Conservation (phyloP, 106 monocot genomes). For the Dendrobium catenatum region DNA sequence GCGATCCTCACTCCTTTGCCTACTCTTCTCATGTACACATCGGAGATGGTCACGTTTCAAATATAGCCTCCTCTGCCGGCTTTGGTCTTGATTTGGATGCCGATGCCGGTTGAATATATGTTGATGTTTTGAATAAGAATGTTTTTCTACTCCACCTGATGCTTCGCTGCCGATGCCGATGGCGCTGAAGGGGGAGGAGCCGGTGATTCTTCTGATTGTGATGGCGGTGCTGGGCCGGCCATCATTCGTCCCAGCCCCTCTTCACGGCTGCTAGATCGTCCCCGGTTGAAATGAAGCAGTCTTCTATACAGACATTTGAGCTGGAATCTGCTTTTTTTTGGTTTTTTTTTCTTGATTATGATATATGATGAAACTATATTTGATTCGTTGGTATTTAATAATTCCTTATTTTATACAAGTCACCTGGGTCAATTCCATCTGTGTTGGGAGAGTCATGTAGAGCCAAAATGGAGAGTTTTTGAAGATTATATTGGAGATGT, state of each 20-base stretch:
- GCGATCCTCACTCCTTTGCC: slow-evolving; percentile 45
- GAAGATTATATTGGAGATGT: too few relatives aligned
- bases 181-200: slow-evolving; percentile 40
- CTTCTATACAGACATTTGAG: slow-evolving; percentile 62
- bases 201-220: slow-evolving; percentile 41
- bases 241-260: slow-evolving; percentile 76
- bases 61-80: slow-evolving; percentile 56
- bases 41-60: slow-evolving; percentile 35
- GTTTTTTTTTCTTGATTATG: background rate
- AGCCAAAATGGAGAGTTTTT: too few relatives aligned
- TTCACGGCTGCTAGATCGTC: slow-evolving; percentile 55
- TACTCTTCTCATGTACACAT: slow-evolving; percentile 42
- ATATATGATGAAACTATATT: too few relatives aligned
- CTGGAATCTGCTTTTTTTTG: slow-evolving; percentile 39
- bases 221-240: slow-evolving; percentile 42
- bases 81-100: slow-evolving; percentile 71
- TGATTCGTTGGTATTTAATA: too few relatives aligned
- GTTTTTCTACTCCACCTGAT: slow-evolving; percentile 44
- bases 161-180: slow-evolving; percentile 53
- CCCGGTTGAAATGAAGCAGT: slow-evolving; percentile 57
- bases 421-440: slow-evolving; percentile 26
- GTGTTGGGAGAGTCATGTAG: slow-evolving; percentile 24
- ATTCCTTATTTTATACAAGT: background rate
- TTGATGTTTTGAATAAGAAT: slow-evolving; percentile 37
- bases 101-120: slow-evolving; percentile 44